These are phyloP conservation scores for Alternaria atra DNA, from an alignment of 2,329 filamentous ascomycete genomes.

Conservation along the genomic window DNA sequence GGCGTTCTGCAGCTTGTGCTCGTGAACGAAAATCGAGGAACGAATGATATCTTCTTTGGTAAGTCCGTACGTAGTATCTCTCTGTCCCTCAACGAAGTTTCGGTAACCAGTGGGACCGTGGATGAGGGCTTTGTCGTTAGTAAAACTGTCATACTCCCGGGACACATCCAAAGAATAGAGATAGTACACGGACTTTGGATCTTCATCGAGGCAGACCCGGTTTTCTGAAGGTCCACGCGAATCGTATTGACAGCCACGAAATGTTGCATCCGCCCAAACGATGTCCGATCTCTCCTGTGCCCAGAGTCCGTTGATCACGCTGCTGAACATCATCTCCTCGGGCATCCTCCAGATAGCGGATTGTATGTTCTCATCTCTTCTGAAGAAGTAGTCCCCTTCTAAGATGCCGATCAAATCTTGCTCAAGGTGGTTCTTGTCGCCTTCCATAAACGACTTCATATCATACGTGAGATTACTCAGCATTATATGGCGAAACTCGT, in stretches of 20 bases:
- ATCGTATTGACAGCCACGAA: not conserved
- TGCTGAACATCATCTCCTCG: not conserved
- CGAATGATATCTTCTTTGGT: conserved; percentile 27
- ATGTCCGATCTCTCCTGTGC: conserved; percentile 2
- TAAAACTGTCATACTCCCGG: not conserved
- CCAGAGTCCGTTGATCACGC: not conserved
- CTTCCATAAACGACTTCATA: not conserved
- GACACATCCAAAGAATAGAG: not conserved
- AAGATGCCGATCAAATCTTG: not conserved
- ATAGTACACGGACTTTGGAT: not conserved
- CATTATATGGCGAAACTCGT: not conserved
- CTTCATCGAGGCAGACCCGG: not conserved
- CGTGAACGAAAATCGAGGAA: conserved; percentile 10
- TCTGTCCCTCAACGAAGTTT: not conserved
- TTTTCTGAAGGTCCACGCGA: not conserved
- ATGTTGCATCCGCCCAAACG: not conserved
- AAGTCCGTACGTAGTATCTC: conserved; percentile 23
- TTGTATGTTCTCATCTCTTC: not conserved
- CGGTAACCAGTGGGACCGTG: conserved; percentile 10
- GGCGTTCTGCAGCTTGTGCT: conserved; percentile 1
- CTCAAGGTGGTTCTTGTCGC: not conserved
- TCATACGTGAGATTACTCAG: not conserved
- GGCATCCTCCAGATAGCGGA: not conserved
- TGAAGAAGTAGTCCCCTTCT: not conserved
- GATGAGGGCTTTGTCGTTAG: not conserved